Percentiles rank a stretch among this genome's conserved stretches.
These are phyloP conservation scores for Castanea crenata DNA, from an alignment of 306 rosid species.

Conservation along the genomic window DNA sequence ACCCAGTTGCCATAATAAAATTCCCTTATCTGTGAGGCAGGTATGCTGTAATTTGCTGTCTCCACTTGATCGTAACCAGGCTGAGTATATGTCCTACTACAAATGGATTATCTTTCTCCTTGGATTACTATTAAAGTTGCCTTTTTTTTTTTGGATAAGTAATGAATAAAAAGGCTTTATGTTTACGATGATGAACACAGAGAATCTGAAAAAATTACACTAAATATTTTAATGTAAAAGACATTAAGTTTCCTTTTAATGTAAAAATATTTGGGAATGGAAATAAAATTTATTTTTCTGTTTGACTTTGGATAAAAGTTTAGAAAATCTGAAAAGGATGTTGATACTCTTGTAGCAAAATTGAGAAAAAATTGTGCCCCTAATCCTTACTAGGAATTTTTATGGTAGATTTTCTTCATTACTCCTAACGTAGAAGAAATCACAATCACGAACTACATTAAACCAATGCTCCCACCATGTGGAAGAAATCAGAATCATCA, in stretches of 20 bases:
- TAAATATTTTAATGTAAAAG: too few relatives aligned
- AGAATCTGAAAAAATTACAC: too few relatives aligned
- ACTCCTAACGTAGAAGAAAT: not conserved
- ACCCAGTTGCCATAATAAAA: slow-evolving; percentile 68
- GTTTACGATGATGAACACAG: too few relatives aligned
- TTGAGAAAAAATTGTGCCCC: not conserved
- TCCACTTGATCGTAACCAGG: not conserved
- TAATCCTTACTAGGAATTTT: not conserved
- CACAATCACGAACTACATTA: not conserved
- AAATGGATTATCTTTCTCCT: not conserved
- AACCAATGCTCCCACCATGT: not conserved
- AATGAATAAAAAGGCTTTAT: too few relatives aligned
- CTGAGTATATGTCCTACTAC: not conserved
- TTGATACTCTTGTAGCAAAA: not conserved
- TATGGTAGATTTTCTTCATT: not conserved
- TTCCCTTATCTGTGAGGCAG: slow-evolving; percentile 88
- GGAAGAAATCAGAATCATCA: not conserved
- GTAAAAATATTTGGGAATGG: not conserved
- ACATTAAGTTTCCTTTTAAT: not conserved
- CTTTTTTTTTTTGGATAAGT: not conserved
- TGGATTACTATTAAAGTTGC: not conserved
- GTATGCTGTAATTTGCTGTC: slow-evolving; percentile 41
- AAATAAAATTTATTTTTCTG: not conserved
- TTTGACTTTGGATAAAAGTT: slow-evolving; percentile 4
- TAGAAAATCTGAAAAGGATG: not conserved